Evolutionary conservation across 148 eudicot species (phyloP).

Genomic region (Vaccinium corymbosum): DNA sequence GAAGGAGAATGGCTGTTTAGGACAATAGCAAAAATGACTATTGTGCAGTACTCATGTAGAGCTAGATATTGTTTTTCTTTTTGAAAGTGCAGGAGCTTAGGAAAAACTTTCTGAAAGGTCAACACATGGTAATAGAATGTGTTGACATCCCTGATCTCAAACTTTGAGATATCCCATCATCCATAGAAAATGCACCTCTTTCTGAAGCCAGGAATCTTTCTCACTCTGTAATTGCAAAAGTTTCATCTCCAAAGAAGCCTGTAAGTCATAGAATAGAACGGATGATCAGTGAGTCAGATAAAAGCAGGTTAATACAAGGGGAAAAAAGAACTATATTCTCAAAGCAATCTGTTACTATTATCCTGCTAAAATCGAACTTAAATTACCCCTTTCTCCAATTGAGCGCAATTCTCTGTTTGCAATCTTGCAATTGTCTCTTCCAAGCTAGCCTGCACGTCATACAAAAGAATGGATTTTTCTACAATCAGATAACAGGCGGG

Average conservation of each 20-base stretch:
- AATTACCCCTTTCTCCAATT: conserved; percentile 26
- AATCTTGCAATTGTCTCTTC: conserved; percentile 19
- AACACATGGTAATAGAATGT: neutral
- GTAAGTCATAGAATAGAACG: conserved; percentile 17
- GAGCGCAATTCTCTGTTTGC: conserved; percentile 11
- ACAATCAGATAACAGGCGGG: neutral
- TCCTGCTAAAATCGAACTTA: neutral
- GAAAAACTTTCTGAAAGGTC: neutral
- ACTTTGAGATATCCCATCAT: neutral
- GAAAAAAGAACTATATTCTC: neutral
- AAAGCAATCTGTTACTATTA: neutral
- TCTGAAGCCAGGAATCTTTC: conserved; percentile 56
- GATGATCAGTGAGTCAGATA: neutral
- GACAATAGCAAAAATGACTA: neutral
- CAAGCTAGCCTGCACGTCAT: conserved; percentile 15
- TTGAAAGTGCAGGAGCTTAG: neutral
- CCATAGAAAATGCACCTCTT: conserved; percentile 48
- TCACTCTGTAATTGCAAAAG: conserved; percentile 45
- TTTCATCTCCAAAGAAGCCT: conserved; percentile 53
- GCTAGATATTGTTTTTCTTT: neutral
- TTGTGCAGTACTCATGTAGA: neutral
- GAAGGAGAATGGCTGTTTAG: neutral
- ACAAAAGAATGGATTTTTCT: neutral
- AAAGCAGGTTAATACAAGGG: neutral
- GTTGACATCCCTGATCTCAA: neutral